Evolutionary conservation across 768 basidiomycete genomes (phyloP).

Genomic region (Suillus paluster): DNA sequence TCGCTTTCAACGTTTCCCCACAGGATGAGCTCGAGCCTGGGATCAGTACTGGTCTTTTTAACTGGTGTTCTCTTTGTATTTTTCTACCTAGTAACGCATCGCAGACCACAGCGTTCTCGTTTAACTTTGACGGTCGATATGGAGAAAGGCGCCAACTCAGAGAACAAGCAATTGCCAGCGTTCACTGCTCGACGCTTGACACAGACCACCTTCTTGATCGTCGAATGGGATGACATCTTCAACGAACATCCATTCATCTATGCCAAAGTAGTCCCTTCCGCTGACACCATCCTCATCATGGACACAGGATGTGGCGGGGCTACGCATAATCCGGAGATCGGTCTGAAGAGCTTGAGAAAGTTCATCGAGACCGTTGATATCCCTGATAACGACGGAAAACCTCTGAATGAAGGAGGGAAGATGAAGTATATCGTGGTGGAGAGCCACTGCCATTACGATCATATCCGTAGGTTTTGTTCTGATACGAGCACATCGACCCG

Average conservation of each 20-base stretch:
- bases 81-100: slow-evolving; percentile 9
- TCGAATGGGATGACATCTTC: slow-evolving; percentile 56
- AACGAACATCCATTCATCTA: slow-evolving; percentile 60
- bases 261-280: slow-evolving; percentile 45
- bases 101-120: not conserved
- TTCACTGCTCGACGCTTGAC: slow-evolving; percentile 43
- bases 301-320: slow-evolving; percentile 62
- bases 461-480: slow-evolving; percentile 49
- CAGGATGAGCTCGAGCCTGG: slow-evolving; percentile 4
- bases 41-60: slow-evolving; percentile 3
- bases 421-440: slow-evolving; percentile 52
- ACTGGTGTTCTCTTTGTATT: slow-evolving; percentile 7
- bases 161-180: slow-evolving; percentile 21
- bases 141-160: slow-evolving; percentile 9
- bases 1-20: slow-evolving; percentile 4
- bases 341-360: slow-evolving; percentile 47
- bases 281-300: slow-evolving; percentile 49
- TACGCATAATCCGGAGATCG: slow-evolving; percentile 43
- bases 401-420: slow-evolving; percentile 47
- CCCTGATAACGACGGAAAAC: slow-evolving; percentile 44
- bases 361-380: slow-evolving; percentile 54
- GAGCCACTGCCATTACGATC: slow-evolving; percentile 63
- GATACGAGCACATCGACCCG: not conserved
- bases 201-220: slow-evolving; percentile 46
- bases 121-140: slow-evolving; percentile 16